phyloP scores from a whole-genome alignment of 768 basidiomycete species.

The Mycena belliarum region DNA sequence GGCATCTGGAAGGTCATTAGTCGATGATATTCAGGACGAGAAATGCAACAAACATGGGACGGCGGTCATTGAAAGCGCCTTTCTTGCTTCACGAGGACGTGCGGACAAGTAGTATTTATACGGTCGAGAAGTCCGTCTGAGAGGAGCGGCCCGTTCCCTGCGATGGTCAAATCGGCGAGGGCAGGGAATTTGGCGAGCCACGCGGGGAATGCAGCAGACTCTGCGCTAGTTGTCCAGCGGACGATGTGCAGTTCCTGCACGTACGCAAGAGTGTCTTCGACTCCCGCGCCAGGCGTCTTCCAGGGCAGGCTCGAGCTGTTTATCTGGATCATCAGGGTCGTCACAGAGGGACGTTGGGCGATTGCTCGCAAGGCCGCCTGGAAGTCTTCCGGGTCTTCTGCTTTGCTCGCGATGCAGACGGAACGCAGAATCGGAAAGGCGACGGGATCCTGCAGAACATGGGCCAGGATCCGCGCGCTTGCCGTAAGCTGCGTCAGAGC shows the following conservation, averaged over 20 bases:
- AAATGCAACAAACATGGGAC: background rate
- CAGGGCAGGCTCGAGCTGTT: background rate
- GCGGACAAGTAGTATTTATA: background rate
- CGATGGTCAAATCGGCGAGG: background rate
- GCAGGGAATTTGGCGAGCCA: conserved; percentile 9
- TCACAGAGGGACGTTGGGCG: background rate
- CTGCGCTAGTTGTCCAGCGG: background rate
- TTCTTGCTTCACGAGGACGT: conserved; percentile 3
- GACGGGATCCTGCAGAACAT: background rate
- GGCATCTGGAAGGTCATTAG: no score
- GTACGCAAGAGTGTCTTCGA: background rate
- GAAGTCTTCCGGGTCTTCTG: background rate
- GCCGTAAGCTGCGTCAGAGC: conserved; percentile 1
- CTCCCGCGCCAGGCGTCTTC: background rate
- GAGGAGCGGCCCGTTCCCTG: background rate
- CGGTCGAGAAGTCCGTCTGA: background rate
- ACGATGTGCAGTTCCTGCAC: background rate
- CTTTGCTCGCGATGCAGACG: background rate
- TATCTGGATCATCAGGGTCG: background rate
- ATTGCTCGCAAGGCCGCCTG: background rate
- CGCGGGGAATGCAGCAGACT: background rate
- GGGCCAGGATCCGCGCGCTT: background rate
- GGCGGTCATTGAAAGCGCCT: background rate
- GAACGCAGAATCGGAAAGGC: background rate
- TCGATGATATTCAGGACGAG: background rate